These are phyloP conservation scores for Rickenella mellea DNA, from an alignment of 768 basidiomycete genomes.

Conservation along the genomic window DNA sequence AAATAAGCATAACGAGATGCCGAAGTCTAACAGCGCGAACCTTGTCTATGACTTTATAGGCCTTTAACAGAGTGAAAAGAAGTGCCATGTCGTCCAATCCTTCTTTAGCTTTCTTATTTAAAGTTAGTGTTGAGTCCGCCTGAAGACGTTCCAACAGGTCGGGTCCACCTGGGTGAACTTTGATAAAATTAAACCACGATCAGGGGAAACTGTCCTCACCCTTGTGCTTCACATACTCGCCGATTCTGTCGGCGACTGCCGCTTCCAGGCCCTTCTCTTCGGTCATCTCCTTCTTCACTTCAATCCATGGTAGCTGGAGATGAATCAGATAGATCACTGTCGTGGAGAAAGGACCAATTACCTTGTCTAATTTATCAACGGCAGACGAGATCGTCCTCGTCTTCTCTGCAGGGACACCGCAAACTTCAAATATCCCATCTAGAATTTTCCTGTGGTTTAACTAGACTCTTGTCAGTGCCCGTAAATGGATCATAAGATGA, in stretches of 20 bases:
- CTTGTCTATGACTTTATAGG: constrained; percentile 72
- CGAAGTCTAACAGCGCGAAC: constrained; percentile 27
- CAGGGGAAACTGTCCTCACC: constrained; percentile 33
- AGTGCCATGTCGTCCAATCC: constrained; percentile 83
- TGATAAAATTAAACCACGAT: background rate
- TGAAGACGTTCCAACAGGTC: constrained; percentile 65
- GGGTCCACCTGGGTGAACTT: constrained; percentile 48
- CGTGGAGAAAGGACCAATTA: constrained; percentile 14
- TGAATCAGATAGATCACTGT: constrained; percentile 1
- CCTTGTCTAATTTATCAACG: constrained; percentile 98
- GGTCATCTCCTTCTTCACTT: constrained; percentile 95
- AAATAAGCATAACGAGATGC: background rate
- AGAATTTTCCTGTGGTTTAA: constrained; percentile 95
- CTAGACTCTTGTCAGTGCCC: constrained; percentile 25
- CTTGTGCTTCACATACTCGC: constrained; percentile 93
- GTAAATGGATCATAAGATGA: background rate
- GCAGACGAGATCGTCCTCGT: constrained; percentile 90
- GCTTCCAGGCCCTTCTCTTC: constrained; percentile 85
- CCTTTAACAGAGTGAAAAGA: constrained; percentile 72
- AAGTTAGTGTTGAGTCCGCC: constrained; percentile 51
- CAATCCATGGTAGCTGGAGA: constrained; percentile 70
- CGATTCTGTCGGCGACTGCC: constrained; percentile 83
- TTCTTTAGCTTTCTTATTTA: constrained; percentile 66
- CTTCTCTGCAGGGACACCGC: constrained; percentile 86
- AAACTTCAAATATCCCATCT: constrained; percentile 94